Conservation (phyloP, 2,329 filamentous ascomycete species). For the Scedosporium dehoogii region DNA sequence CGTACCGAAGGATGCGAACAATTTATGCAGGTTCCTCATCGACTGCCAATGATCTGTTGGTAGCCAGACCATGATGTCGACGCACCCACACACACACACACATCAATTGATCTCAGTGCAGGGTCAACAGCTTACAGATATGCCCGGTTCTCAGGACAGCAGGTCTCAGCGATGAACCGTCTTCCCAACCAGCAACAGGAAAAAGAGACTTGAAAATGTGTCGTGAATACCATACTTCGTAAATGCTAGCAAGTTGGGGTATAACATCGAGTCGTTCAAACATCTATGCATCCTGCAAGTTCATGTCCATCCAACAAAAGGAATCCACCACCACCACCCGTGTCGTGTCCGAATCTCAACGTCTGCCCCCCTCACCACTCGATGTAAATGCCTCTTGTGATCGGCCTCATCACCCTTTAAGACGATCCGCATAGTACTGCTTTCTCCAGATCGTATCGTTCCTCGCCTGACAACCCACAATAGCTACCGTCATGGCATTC, state of each 20-base stretch:
- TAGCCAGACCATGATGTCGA: too few relatives aligned
- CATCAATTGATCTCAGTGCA: too few relatives aligned
- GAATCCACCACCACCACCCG: background rate
- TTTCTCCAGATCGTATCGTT: constrained; percentile 25
- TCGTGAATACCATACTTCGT: background rate
- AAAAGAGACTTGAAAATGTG: background rate
- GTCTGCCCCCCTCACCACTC: background rate
- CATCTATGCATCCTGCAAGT: background rate
- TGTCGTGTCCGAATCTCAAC: background rate
- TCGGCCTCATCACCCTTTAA: background rate
- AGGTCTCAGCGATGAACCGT: background rate
- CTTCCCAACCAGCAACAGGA: background rate
- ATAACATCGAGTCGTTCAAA: background rate
- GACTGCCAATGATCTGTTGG: too few relatives aligned
- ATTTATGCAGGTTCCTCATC: too few relatives aligned
- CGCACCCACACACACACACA: too few relatives aligned
- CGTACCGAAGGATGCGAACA: too few relatives aligned
- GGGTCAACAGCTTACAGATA: too few relatives aligned
- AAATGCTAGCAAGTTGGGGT: background rate
- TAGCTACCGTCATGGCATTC: constrained; percentile 33
- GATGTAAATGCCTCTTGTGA: background rate
- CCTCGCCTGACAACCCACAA: constrained; percentile 28
- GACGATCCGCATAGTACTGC: constrained; percentile 21
- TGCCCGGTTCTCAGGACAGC: too few relatives aligned
- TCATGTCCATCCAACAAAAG: background rate